Evolutionary conservation across 345 rosid genomes (phyloP).

Genomic region (Lenwebbia sp.): DNA sequence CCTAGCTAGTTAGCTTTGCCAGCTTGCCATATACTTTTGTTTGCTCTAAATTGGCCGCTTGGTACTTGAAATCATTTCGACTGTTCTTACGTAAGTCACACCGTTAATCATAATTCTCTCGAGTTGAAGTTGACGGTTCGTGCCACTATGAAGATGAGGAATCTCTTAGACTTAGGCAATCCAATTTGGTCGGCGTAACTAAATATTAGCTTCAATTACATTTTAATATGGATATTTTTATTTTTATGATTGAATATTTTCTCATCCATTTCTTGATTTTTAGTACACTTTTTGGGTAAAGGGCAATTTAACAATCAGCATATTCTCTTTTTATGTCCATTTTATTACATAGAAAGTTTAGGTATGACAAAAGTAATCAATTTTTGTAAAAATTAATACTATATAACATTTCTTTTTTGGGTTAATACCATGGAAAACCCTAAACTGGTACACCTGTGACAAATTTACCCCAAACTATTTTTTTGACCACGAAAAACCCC

Average conservation of each 20-base stretch:
- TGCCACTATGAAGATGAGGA: not conserved
- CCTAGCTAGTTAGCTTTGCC: not conserved
- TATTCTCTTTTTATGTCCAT: not conserved
- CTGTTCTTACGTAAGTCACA: not conserved
- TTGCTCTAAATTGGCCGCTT: not conserved
- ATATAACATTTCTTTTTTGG: not conserved
- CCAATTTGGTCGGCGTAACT: not conserved
- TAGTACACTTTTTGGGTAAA: too few species aligned
- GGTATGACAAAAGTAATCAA: not conserved
- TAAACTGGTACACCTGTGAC: too few species aligned
- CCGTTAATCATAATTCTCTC: not conserved
- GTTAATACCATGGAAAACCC: too few species aligned
- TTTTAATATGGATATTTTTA: not conserved
- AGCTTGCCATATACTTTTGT: not conserved
- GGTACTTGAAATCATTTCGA: too few species aligned
- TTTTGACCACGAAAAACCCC: too few species aligned
- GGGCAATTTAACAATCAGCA: not conserved
- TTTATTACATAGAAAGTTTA: too few species aligned
- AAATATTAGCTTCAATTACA: not conserved
- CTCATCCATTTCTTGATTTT: not conserved
- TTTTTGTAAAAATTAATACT: not conserved
- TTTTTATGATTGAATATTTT: not conserved
- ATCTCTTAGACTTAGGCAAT: not conserved
- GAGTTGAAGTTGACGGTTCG: rapidly evolving
- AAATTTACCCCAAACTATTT: too few species aligned